phyloP scores from a whole-genome alignment of 495 filamentous ascomycete genomes.

The Neurospora sp. region DNA sequence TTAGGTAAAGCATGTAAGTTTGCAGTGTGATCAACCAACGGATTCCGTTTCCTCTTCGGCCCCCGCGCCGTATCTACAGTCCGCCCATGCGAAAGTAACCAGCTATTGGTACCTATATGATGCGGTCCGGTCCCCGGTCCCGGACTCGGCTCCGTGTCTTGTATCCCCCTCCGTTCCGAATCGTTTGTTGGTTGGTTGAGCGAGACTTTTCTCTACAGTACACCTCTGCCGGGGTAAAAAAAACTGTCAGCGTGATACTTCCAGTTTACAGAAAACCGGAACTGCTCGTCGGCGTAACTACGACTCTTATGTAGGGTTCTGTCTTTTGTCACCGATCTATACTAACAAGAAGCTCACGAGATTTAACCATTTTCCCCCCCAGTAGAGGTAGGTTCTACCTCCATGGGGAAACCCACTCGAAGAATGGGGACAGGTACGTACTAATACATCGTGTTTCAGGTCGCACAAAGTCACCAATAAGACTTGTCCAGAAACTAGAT shows the following conservation, averaged over 20 bases:
- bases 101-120: neutral
- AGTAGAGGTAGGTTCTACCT: neutral
- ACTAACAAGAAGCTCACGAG: too few relatives aligned
- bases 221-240: too few relatives aligned
- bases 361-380: too few relatives aligned
- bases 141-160: neutral
- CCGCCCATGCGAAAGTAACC: neutral
- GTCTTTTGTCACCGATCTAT: too few relatives aligned
- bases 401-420: neutral
- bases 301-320: too few relatives aligned
- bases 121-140: neutral
- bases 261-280: too few relatives aligned
- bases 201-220: too few relatives aligned
- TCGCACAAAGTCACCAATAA: neutral
- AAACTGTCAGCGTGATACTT: too few relatives aligned
- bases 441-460: neutral
- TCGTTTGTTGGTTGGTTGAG: neutral
- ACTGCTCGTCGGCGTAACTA: too few relatives aligned
- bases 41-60: neutral
- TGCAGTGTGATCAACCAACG: neutral
- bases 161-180: neutral
- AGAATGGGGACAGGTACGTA: neutral
- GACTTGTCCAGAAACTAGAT: neutral
- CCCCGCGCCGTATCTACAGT: neutral
- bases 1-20: neutral